These are phyloP conservation scores for Chlorella sp. DNA, from an alignment of 139 green algal genomes.

Conservation along the genomic window DNA sequence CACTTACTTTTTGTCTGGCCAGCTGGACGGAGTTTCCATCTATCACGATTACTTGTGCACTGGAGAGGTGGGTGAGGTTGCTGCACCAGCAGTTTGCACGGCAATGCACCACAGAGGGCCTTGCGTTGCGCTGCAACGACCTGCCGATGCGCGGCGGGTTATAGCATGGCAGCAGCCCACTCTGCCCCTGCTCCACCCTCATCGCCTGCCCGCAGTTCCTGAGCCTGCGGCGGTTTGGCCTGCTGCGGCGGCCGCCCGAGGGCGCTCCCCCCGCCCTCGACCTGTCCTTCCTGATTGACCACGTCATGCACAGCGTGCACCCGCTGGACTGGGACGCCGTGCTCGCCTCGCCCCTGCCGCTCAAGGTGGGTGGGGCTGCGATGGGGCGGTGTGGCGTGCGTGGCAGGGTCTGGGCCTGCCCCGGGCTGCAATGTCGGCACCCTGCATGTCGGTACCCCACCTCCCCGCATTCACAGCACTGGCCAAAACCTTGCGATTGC, in stretches of 20 bases:
- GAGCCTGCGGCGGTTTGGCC: slow-evolving; percentile 58
- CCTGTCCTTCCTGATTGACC: slow-evolving; percentile 83
- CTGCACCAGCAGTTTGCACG: too few species aligned
- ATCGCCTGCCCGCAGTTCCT: slow-evolving; percentile 77
- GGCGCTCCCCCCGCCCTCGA: slow-evolving; percentile 61
- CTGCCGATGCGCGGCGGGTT: too few species aligned
- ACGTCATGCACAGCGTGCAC: slow-evolving; percentile 74
- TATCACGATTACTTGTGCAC: too few species aligned
- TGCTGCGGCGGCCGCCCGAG: too few species aligned
- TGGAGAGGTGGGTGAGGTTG: too few species aligned
- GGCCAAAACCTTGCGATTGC: background rate
- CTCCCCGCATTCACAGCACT: background rate
- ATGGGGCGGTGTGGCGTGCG: background rate
- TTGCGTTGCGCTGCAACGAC: background rate
- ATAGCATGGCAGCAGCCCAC: too few species aligned
- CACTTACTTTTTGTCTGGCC: slow-evolving; percentile 81
- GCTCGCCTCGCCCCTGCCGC: slow-evolving; percentile 61
- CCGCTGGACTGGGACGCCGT: slow-evolving; percentile 79
- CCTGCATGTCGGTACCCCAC: background rate
- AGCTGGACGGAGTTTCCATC: background rate
- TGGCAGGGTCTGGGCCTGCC: background rate
- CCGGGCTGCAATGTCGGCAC: too few species aligned
- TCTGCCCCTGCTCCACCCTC: slow-evolving; percentile 52
- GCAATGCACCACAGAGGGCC: too few species aligned
- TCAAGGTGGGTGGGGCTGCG: slow-evolving; percentile 61